These are phyloP conservation scores for Cyberlindnera nakhonratchasimensis DNA, from an alignment of 805 yeast genomes.

Conservation along the genomic window DNA sequence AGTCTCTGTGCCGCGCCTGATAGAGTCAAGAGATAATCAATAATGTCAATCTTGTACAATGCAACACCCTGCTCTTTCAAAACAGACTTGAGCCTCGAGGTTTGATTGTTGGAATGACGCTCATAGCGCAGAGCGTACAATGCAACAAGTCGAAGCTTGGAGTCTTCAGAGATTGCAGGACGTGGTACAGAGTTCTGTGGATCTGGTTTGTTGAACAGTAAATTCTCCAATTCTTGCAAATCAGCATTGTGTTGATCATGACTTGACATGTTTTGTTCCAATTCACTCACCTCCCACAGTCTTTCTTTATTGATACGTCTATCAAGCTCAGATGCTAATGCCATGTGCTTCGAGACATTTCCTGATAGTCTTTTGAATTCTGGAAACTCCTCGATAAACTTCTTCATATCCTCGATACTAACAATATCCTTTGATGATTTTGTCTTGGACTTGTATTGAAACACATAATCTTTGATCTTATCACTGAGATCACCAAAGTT, in stretches of 20 bases:
- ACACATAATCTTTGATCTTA: slow-evolving; percentile 77
- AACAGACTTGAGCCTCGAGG: slow-evolving; percentile 35
- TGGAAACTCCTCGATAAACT: slow-evolving; percentile 88
- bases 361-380: slow-evolving; percentile 86
- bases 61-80: slow-evolving; percentile 36
- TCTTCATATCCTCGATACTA: slow-evolving; percentile 85
- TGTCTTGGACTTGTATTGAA: slow-evolving; percentile 75
- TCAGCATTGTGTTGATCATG: slow-evolving; percentile 57
- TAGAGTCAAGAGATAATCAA: slow-evolving; percentile 41
- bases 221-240: slow-evolving; percentile 48
- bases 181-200: slow-evolving; percentile 33
- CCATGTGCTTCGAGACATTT: slow-evolving; percentile 89
- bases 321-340: slow-evolving; percentile 83
- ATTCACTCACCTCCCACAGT: slow-evolving; percentile 82
- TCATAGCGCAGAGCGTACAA: slow-evolving; percentile 75
- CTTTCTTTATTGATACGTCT: slow-evolving; percentile 59
- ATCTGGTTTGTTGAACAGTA: slow-evolving; percentile 39
- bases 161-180: slow-evolving; percentile 43
- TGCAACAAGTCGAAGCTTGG: slow-evolving; percentile 69
- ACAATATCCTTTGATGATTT: slow-evolving; percentile 68
- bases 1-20: slow-evolving; percentile 44
- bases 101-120: slow-evolving; percentile 42
- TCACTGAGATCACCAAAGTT: slow-evolving; percentile 96
- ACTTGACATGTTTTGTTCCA: slow-evolving; percentile 82
- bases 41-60: slow-evolving; percentile 21